Evolutionary conservation across 495 filamentous ascomycete species (phyloP).

Genomic region (Beverwykella pulmonaria): DNA sequence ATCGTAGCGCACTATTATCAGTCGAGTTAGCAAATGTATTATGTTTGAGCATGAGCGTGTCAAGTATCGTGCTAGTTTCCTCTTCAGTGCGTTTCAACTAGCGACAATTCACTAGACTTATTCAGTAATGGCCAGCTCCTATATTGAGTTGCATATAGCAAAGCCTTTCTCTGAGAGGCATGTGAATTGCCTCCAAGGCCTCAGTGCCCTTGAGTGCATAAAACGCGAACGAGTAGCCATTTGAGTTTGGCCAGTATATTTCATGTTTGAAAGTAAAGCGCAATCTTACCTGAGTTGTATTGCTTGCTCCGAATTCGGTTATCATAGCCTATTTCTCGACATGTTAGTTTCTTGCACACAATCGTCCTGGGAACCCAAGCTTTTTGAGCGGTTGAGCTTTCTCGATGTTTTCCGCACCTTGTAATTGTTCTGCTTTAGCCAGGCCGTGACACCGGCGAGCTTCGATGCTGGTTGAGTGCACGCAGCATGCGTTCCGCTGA

Average conservation of each 20-base stretch:
- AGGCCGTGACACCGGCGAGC: conserved; percentile 51
- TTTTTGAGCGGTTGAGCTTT: too few species aligned
- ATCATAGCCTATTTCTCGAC: conserved; percentile 49
- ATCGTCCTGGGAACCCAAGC: not conserved
- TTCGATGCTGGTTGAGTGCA: conserved; percentile 50
- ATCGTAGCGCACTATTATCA: conserved; percentile 46
- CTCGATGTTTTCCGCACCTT: conserved; percentile 44
- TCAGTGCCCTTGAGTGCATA: too few species aligned
- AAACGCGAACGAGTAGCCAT: too few species aligned
- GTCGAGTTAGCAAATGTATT: not conserved
- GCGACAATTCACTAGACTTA: too few species aligned
- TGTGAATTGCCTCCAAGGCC: too few species aligned
- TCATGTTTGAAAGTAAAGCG: not conserved
- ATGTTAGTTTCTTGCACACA: not conserved
- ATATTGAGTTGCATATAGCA: too few species aligned
- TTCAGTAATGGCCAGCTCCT: too few species aligned
- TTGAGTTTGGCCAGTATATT: too few species aligned
- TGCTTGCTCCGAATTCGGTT: conserved; percentile 56
- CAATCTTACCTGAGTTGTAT: conserved; percentile 45
- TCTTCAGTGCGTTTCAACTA: too few species aligned
- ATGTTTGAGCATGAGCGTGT: not conserved
- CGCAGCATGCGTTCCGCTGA: conserved; percentile 47
- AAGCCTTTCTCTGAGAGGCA: too few species aligned
- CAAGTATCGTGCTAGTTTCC: too few species aligned
- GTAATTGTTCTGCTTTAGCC: conserved; percentile 53